These are phyloP conservation scores for Metarhizium guizhouense DNA, from an alignment of 2,329 filamentous ascomycete genomes.

Conservation along the genomic window DNA sequence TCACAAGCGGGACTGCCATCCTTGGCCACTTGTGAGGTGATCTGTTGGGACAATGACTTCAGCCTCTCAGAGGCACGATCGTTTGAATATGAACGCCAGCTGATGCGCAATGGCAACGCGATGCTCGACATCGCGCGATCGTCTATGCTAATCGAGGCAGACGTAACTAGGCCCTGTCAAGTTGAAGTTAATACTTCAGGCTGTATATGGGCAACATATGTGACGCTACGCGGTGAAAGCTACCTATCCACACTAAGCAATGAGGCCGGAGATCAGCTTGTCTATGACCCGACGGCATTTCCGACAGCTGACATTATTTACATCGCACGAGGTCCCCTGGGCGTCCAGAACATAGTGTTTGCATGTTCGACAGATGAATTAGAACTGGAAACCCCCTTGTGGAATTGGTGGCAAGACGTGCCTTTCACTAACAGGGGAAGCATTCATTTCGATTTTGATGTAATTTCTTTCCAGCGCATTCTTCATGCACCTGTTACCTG, in stretches of 20 bases:
- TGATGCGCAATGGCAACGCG: background rate
- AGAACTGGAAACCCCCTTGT: background rate
- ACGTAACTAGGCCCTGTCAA: background rate
- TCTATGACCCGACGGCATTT: background rate
- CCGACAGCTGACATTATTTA: background rate
- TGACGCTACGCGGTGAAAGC: background rate
- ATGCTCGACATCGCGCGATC: background rate
- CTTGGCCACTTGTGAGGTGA: no score
- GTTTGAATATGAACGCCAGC: background rate
- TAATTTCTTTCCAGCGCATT: background rate
- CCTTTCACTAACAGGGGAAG: background rate
- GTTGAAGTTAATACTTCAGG: background rate
- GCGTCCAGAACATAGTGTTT: background rate
- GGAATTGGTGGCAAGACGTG: background rate
- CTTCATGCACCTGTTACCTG: background rate
- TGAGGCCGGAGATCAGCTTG: background rate
- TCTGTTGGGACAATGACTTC: background rate
- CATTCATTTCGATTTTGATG: background rate
- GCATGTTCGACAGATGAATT: background rate
- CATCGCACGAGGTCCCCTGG: background rate
- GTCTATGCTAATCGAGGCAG: background rate
- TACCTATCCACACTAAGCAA: background rate
- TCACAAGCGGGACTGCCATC: no score
- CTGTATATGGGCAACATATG: background rate
- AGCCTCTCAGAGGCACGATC: background rate